Percentiles rank a stretch among this genome's conserved stretches.
Evolutionary conservation across 2,329 filamentous ascomycete species (phyloP).

Genomic region (Fusarium dlaminii): DNA sequence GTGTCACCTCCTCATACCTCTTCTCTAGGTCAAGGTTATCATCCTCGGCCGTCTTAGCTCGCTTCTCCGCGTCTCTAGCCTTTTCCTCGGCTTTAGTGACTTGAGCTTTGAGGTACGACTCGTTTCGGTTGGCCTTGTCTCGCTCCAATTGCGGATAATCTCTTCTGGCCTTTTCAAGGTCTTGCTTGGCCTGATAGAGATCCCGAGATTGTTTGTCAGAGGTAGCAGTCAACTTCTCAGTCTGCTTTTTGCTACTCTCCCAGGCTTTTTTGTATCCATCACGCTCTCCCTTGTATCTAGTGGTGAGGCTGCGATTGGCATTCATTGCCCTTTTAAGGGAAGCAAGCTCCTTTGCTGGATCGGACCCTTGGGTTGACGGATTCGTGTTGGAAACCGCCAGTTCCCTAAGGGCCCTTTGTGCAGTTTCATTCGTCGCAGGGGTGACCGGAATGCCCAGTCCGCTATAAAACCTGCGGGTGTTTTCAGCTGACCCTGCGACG

Average conservation of each 20-base stretch:
- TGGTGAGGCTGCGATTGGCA: not conserved
- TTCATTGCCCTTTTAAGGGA: not conserved
- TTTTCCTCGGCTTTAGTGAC: accelerated
- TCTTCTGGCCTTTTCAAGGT: not conserved
- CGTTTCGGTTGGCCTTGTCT: not conserved
- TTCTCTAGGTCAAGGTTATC: not conserved
- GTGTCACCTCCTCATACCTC: no score
- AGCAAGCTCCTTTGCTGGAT: not conserved
- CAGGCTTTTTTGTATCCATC: not conserved
- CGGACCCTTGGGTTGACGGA: not conserved
- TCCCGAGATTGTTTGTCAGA: not conserved
- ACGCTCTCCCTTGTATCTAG: not conserved
- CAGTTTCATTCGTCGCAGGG: not conserved
- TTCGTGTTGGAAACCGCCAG: not conserved
- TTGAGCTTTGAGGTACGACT: not conserved
- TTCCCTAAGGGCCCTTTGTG: not conserved
- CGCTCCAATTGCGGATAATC: not conserved
- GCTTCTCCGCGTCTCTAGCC: no score
- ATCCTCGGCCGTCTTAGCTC: no score
- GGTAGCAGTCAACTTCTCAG: accelerated
- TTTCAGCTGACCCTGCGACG: not conserved
- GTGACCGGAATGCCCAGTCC: not conserved
- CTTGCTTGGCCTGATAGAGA: not conserved
- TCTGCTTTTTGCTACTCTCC: not conserved
- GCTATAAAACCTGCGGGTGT: not conserved